phyloP scores from a whole-genome alignment of 257 asterid genomes.

The Rubia yunnanensis region DNA sequence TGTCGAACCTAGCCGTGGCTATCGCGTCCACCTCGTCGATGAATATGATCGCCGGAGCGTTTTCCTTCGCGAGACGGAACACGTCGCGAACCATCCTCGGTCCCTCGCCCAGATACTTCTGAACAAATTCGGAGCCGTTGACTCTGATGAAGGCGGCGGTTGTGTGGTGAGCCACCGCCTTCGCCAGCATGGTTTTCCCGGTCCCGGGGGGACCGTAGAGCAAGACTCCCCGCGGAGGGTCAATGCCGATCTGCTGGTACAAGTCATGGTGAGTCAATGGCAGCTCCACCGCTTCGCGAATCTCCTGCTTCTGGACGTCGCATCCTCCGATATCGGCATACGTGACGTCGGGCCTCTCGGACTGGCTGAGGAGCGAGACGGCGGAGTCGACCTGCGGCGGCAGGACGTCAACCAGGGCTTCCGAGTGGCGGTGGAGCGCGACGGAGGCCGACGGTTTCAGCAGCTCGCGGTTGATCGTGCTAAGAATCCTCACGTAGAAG shows the following conservation, averaged over 20 bases:
- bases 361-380: slow-evolving; percentile 69
- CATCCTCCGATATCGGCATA: slow-evolving; percentile 81
- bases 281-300: slow-evolving; percentile 79
- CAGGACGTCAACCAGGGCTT: slow-evolving; percentile 69
- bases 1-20: slow-evolving; percentile 84
- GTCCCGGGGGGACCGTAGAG: slow-evolving; percentile 92
- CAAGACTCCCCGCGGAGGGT: slow-evolving; percentile 84
- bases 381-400: slow-evolving; percentile 82
- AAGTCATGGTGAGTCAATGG: slow-evolving; percentile 77
- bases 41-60: slow-evolving; percentile 83
- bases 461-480: slow-evolving; percentile 68
- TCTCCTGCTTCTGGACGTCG: slow-evolving; percentile 82
- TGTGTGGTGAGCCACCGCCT: slow-evolving; percentile 80
- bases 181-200: slow-evolving; percentile 87
- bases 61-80: slow-evolving; percentile 77
- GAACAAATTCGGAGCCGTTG: slow-evolving; percentile 84
- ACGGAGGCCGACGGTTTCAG: slow-evolving; percentile 78
- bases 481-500: slow-evolving; percentile 58
- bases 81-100: slow-evolving; percentile 87
- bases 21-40: slow-evolving; percentile 87
- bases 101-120: slow-evolving; percentile 88
- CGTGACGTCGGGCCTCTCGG: slow-evolving; percentile 75
- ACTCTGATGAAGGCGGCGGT: slow-evolving; percentile 84
- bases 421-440: slow-evolving; percentile 71
- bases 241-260: slow-evolving; percentile 79